phyloP scores from a whole-genome alignment of 2,329 filamentous ascomycete genomes.

The Dothistroma septosporum region DNA sequence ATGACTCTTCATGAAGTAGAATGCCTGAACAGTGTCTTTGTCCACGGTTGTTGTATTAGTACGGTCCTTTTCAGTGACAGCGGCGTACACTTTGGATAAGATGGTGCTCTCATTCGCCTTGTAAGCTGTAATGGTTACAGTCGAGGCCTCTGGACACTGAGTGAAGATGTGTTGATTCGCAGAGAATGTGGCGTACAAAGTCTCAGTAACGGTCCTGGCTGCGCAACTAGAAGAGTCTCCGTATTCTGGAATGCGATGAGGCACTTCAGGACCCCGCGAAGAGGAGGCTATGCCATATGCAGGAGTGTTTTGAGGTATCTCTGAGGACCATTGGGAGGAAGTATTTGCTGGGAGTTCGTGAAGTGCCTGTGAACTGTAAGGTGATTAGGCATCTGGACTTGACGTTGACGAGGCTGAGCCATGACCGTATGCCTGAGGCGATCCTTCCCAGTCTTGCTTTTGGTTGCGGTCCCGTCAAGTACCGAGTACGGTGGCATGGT shows the following conservation, averaged over 20 bases:
- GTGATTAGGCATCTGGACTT: neutral
- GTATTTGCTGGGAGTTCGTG: neutral
- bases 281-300: neutral
- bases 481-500: slow-evolving; percentile 7
- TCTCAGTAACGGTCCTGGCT: neutral
- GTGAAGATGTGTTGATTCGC: neutral
- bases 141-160: neutral
- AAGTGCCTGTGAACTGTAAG: neutral
- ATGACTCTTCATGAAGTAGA: neutral
- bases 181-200: neutral
- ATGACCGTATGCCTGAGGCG: slow-evolving; percentile 5
- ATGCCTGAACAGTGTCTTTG: neutral
- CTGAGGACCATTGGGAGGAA: neutral
- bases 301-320: neutral
- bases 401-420: neutral
- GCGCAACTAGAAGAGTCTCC: neutral
- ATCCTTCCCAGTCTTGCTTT: slow-evolving; percentile 2
- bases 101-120: neutral
- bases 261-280: neutral
- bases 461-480: slow-evolving; percentile 3
- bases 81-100: neutral
- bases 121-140: neutral
- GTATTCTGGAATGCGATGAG: neutral
- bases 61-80: neutral
- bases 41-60: neutral